A percentile compares a stretch with the other conserved stretches of the same genome.
These are phyloP conservation scores for Mortierella sp. DNA, from an alignment of 371 early-diverging fungal species.

Conservation along the genomic window DNA sequence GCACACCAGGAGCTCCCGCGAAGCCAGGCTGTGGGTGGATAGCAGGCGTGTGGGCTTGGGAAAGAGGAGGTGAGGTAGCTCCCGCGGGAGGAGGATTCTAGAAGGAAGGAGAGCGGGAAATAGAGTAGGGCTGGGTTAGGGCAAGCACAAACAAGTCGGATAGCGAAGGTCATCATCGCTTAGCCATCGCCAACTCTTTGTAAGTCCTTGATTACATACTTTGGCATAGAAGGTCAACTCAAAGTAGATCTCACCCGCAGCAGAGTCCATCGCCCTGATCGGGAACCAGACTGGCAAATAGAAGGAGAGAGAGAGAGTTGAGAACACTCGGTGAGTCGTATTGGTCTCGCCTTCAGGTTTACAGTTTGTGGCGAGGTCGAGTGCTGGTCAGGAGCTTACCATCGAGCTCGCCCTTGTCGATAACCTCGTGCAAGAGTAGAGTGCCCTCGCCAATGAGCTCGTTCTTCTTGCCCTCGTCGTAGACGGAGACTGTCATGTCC, in stretches of 20 bases:
- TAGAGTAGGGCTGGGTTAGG: not conserved
- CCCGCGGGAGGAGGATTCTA: slow-evolving; percentile 39
- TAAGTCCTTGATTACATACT: too few relatives aligned
- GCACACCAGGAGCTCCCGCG: slow-evolving; percentile 22
- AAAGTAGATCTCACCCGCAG: slow-evolving; percentile 47
- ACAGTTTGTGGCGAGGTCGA: too few relatives aligned
- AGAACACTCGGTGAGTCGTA: too few relatives aligned
- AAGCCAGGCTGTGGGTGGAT: slow-evolving; percentile 37
- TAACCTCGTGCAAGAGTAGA: slow-evolving; percentile 43
- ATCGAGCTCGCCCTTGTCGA: slow-evolving; percentile 55
- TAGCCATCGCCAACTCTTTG: not conserved
- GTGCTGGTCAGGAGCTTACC: slow-evolving; percentile 18
- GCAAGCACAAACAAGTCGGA: not conserved
- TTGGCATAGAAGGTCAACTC: slow-evolving; percentile 51
- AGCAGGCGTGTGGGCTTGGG: slow-evolving; percentile 32
- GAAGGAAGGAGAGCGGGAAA: slow-evolving; percentile 8
- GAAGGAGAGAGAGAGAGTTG: too few relatives aligned
- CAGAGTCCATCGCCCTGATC: slow-evolving; percentile 41
- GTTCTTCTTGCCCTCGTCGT: slow-evolving; percentile 52
- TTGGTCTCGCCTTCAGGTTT: too few relatives aligned
- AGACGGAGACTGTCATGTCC: slow-evolving; percentile 48
- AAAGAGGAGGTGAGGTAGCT: slow-evolving; percentile 24
- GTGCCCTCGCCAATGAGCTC: slow-evolving; percentile 48
- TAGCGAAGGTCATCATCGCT: not conserved
- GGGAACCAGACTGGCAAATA: slow-evolving; percentile 44